Evolutionary conservation across 768 basidiomycete genomes (phyloP).

Genomic region (Lactifluus piperatus): DNA sequence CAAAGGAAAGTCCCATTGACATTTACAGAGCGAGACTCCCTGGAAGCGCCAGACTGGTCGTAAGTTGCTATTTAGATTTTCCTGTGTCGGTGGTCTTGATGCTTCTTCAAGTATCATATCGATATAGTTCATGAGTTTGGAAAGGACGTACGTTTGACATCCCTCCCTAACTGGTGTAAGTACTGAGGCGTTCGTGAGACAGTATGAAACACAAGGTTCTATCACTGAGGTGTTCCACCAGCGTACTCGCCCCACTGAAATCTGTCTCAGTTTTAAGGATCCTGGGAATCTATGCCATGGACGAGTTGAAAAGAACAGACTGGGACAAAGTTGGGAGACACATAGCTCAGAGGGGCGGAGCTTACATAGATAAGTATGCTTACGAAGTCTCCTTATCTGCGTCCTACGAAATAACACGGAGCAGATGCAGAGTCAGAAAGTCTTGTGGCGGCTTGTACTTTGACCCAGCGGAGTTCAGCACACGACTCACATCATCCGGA

Average conservation of each 20-base stretch:
- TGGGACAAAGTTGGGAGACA: conserved; percentile 6
- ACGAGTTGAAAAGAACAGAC: conserved; percentile 5
- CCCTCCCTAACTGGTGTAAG: too few relatives aligned
- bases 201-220: conserved; percentile 14
- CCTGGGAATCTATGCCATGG: conserved; percentile 6
- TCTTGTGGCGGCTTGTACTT: not conserved
- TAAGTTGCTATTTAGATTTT: not conserved
- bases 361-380: not conserved
- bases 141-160: conserved; percentile 4
- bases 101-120: conserved; percentile 11
- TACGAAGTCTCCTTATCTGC: not conserved
- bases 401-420: not conserved
- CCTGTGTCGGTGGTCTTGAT: not conserved
- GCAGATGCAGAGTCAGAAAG: conserved; percentile 9
- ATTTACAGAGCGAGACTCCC: conserved; percentile 17
- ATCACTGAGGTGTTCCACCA: not conserved
- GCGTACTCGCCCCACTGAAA: not conserved
- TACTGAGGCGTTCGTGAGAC: not conserved
- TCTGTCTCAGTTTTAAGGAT: not conserved
- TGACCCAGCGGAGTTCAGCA: conserved; percentile 1
- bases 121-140: conserved; percentile 12
- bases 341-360: not conserved
- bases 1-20: conserved; percentile 11
- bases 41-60: conserved; percentile 9
- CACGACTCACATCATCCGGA: not conserved